A percentile compares a stretch with the other conserved stretches of the same genome.
phyloP scores from a whole-genome alignment of 495 filamentous ascomycete genomes.

The Penicillium soppii region DNA sequence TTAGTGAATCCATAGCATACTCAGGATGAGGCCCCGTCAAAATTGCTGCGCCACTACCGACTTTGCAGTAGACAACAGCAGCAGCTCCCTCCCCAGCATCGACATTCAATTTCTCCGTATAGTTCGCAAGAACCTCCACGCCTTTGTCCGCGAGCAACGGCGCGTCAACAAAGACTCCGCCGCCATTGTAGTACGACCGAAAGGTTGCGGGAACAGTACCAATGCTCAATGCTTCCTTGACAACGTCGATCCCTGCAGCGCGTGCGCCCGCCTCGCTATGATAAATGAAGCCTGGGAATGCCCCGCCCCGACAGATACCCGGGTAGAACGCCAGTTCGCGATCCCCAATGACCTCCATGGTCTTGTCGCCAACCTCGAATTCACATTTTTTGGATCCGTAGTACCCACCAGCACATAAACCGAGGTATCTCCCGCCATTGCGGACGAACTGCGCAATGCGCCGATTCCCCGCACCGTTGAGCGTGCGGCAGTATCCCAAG shows the following conservation, averaged over 20 bases:
- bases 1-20: constrained; percentile 48
- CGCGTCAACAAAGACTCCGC: constrained; percentile 90
- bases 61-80: constrained; percentile 82
- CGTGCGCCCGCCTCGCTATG: constrained; percentile 82
- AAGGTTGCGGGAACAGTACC: constrained; percentile 63
- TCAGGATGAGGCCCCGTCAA: constrained; percentile 93
- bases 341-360: constrained; percentile 81
- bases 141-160: constrained; percentile 57
- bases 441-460: constrained; percentile 81
- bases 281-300: constrained; percentile 90
- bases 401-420: constrained; percentile 93
- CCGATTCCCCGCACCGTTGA: constrained; percentile 87
- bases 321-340: constrained; percentile 89
- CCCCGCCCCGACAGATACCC: constrained; percentile 78
- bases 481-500: constrained; percentile 80
- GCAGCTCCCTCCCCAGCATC: constrained; percentile 68
- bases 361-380: constrained; percentile 82
- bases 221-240: constrained; percentile 56
- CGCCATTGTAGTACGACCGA: constrained; percentile 88
- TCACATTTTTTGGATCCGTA: constrained; percentile 81
- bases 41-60: constrained; percentile 79
- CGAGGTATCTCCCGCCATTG: constrained; percentile 81
- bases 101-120: constrained; percentile 72
- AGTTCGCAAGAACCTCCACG: constrained; percentile 82
- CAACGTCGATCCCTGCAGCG: constrained; percentile 66